Percentiles rank a stretch among this genome's conserved stretches.
These are phyloP conservation scores for Boletellus dicymbophilus DNA, from an alignment of 1,284 basidiomycete species.

Conservation along the genomic window DNA sequence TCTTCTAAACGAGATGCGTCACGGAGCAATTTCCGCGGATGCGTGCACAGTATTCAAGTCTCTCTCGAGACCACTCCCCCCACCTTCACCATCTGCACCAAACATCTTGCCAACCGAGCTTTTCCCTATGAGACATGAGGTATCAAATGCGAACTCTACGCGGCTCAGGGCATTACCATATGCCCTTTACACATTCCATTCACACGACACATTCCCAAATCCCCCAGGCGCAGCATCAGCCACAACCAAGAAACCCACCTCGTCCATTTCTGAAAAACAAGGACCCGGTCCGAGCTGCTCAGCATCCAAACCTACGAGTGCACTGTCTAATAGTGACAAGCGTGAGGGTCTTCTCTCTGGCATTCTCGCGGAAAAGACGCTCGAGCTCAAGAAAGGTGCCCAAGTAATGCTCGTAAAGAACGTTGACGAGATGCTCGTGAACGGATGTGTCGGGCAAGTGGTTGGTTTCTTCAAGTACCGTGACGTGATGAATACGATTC, in stretches of 20 bases:
- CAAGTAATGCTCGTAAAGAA: conserved; percentile 81
- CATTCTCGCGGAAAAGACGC: conserved; percentile 49
- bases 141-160: conserved; percentile 36
- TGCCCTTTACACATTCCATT: conserved; percentile 26
- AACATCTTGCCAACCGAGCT: conserved; percentile 39
- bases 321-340: conserved; percentile 25
- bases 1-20: conserved; percentile 73
- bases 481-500: conserved; percentile 18
- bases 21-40: conserved; percentile 44
- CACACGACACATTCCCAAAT: conserved; percentile 37
- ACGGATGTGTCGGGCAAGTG: conserved; percentile 73
- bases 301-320: conserved; percentile 13
- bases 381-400: conserved; percentile 57
- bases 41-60: conserved; percentile 41
- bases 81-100: conserved; percentile 24
- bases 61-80: conserved; percentile 40
- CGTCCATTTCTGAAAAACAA: not conserved
- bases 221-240: not conserved
- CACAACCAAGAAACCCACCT: conserved; percentile 3
- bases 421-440: conserved; percentile 72
- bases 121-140: conserved; percentile 38
- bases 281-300: not conserved
- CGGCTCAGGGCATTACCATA: conserved; percentile 34
- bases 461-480: conserved; percentile 48
- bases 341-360: conserved; percentile 50